Conservation (phyloP, 805 yeast genomes). For the Lipomyces kockii region DNA sequence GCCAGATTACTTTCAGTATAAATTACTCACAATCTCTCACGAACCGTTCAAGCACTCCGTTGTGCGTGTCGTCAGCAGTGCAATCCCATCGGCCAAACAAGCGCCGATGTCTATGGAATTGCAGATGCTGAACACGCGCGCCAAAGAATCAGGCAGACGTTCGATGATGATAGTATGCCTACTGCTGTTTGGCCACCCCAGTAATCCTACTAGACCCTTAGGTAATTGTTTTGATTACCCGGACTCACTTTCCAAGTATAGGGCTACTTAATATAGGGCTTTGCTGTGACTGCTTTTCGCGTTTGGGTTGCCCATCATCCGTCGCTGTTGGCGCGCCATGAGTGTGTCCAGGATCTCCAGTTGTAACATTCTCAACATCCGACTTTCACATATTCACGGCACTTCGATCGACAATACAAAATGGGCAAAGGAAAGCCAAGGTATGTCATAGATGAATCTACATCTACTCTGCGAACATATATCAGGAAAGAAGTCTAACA, state of each 20-base stretch:
- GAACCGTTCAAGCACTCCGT: background rate
- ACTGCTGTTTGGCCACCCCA: background rate
- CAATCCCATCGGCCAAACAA: background rate
- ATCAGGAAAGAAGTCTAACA: background rate
- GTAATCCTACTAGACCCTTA: background rate
- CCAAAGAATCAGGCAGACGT: no score
- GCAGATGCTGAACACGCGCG: background rate
- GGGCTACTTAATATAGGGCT: constrained; percentile 1
- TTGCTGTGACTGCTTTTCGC: constrained; percentile 19
- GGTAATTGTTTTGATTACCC: background rate
- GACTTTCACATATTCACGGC: no score
- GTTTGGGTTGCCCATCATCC: no score
- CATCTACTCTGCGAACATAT: background rate
- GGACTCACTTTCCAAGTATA: no score
- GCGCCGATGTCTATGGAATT: background rate
- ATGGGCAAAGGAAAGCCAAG: constrained; percentile 99
- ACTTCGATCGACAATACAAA: constrained; percentile 44
- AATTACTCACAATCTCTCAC: background rate
- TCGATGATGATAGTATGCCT: no score
- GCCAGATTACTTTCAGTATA: background rate
- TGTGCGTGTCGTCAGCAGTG: no score
- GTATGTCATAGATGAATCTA: constrained; percentile 7
- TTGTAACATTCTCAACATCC: no score
- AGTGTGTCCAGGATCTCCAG: no score
- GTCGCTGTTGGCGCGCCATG: no score